These are phyloP conservation scores for Datisca glomerata DNA, from an alignment of 306 rosid genomes.

Conservation along the genomic window DNA sequence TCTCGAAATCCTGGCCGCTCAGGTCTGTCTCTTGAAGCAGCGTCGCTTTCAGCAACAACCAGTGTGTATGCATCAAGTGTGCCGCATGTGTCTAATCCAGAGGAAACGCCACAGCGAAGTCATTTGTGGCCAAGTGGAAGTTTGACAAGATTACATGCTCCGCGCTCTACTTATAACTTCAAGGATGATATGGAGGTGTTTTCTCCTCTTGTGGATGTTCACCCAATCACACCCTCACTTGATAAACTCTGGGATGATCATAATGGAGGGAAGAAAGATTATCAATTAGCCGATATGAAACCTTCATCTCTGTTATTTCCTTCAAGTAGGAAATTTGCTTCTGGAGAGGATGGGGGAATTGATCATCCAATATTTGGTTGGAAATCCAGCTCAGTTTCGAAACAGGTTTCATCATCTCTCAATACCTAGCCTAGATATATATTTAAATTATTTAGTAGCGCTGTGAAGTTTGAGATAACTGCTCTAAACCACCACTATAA, in stretches of 20 bases:
- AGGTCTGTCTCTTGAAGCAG: slow-evolving; percentile 39
- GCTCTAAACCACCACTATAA: too few relatives aligned
- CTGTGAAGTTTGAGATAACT: too few relatives aligned
- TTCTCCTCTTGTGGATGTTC: slow-evolving; percentile 98
- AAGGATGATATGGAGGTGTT: slow-evolving; percentile 99
- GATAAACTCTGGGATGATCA: slow-evolving; percentile 75
- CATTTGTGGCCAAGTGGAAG: slow-evolving; percentile 78
- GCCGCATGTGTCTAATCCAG: slow-evolving; percentile 32
- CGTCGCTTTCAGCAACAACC: slow-evolving; percentile 37
- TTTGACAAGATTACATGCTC: slow-evolving; percentile 67
- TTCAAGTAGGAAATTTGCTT: slow-evolving; percentile 54
- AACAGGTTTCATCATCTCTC: slow-evolving; percentile 49
- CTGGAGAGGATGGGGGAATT: slow-evolving; percentile 42
- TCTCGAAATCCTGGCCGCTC: slow-evolving; percentile 62
- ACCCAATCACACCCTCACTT: slow-evolving; percentile 72
- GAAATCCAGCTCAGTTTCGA: slow-evolving; percentile 51
- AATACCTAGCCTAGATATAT: slow-evolving; percentile 1
- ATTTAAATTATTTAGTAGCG: too few relatives aligned
- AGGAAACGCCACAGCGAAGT: slow-evolving; percentile 69
- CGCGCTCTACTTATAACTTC: slow-evolving; percentile 66
- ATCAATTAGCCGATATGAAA: slow-evolving; percentile 54
- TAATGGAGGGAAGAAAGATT: slow-evolving; percentile 62
- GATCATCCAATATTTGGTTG: slow-evolving; percentile 83
- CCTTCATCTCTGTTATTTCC: slow-evolving; percentile 57
- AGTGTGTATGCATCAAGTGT: slow-evolving; percentile 40